phyloP scores from a whole-genome alignment of 148 eudicot genomes.

The Rhododendron henanense region DNA sequence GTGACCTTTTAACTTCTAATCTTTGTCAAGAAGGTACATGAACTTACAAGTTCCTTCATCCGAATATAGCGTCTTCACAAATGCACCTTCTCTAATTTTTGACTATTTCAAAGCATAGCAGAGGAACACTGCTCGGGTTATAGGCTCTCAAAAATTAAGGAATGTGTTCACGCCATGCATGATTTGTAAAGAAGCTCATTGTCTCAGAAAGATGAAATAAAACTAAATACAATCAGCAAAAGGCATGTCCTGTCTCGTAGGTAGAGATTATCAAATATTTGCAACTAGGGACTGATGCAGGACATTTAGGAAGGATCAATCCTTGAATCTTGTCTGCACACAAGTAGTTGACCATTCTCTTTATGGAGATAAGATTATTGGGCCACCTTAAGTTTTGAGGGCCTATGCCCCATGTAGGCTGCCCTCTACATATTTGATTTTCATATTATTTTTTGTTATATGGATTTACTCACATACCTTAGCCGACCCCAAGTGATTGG shows the following conservation, averaged over 20 bases:
- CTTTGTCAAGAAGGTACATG: background rate
- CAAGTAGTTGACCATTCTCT: background rate
- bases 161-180: background rate
- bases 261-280: background rate
- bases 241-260: background rate
- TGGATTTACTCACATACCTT: background rate
- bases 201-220: background rate
- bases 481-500: too few species aligned
- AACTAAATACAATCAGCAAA: background rate
- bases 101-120: background rate
- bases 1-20: background rate
- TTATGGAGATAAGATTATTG: background rate
- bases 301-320: background rate
- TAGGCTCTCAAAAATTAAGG: background rate
- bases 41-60: background rate
- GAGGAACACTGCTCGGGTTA: background rate
- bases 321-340: background rate
- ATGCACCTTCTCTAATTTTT: background rate
- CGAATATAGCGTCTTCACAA: background rate
- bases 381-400: background rate
- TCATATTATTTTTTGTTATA: background rate
- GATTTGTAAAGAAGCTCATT: background rate
- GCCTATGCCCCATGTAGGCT: background rate
- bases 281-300: background rate
- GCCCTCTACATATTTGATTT: background rate